Percentiles rank a stretch among this genome's conserved stretches.
phyloP scores from a whole-genome alignment of 306 rosid species.

The Begonia masoniana region DNA sequence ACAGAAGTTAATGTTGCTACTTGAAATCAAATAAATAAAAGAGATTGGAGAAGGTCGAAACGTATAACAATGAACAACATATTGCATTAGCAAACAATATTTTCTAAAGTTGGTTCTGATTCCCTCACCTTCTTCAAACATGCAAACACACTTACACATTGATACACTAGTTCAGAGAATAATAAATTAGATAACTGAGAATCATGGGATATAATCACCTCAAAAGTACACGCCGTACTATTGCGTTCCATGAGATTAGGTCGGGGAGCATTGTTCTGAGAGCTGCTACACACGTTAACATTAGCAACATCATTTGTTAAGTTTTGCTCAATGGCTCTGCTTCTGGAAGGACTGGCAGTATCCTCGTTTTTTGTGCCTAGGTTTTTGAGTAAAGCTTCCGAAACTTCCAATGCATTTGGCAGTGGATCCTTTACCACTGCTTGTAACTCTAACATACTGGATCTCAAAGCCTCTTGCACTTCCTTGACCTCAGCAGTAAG shows the following conservation, averaged over 20 bases:
- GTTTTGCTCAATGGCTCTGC: constrained; percentile 16
- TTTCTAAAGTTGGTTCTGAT: no score
- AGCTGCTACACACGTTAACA: constrained; percentile 18
- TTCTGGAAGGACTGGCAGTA: constrained; percentile 17
- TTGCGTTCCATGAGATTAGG: constrained; percentile 47
- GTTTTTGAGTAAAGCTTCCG: constrained; percentile 33
- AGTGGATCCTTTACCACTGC: constrained; percentile 66
- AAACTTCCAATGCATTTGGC: constrained; percentile 37
- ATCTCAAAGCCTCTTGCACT: constrained; percentile 49
- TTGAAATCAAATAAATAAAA: no score
- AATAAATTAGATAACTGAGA: no score
- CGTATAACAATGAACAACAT: no score
- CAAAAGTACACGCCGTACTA: constrained; percentile 29
- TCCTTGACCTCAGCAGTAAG: constrained; percentile 28
- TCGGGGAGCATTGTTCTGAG: constrained; percentile 6
- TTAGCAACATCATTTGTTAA: constrained; percentile 18
- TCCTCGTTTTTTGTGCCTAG: constrained; percentile 9
- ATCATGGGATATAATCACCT: constrained; percentile 32
- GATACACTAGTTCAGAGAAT: no score
- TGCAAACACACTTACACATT: no score
- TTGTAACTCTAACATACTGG: constrained; percentile 42
- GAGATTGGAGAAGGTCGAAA: no score
- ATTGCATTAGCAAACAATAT: no score
- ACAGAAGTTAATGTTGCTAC: no score
- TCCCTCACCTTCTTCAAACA: no score